Percentiles rank a stretch among this genome's conserved stretches.
Evolutionary conservation across 108 stramenopile species (phyloP).

Genomic region (Skeletonema grethae): DNA sequence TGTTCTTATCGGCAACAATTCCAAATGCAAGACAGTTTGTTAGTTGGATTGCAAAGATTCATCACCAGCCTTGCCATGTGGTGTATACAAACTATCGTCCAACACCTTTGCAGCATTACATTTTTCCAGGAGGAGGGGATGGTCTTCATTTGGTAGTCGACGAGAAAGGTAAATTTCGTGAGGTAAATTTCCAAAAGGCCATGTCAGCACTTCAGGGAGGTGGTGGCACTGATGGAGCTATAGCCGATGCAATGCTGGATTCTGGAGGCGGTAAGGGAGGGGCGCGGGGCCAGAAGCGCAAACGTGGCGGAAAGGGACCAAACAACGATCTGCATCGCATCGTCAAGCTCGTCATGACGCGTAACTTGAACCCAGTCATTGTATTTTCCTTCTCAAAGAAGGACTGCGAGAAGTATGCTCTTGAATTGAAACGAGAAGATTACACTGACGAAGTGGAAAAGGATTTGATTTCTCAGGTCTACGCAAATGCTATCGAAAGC

Average conservation of each 20-base stretch:
- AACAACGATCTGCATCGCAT: constrained; percentile 91
- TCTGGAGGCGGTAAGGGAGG: constrained; percentile 72
- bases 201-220: constrained; percentile 84
- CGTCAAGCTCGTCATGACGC: constrained; percentile 93
- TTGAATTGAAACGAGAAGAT: constrained; percentile 90
- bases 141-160: constrained; percentile 98
- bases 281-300: constrained; percentile 55
- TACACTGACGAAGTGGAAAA: constrained; percentile 98
- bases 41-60: constrained; percentile 90
- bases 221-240: constrained; percentile 49
- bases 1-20: constrained; percentile 98
- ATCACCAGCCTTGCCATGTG: constrained; percentile 99
- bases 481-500: constrained; percentile 94
- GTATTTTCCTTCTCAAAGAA: constrained; percentile 99
- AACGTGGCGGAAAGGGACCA: constrained; percentile 67
- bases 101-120: constrained; percentile 96
- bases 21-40: constrained; percentile 96
- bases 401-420: constrained; percentile 92
- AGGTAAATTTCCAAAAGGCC: constrained; percentile 95
- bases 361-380: constrained; percentile 96
- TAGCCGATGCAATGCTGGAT: constrained; percentile 68
- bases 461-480: constrained; percentile 94
- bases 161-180: constrained; percentile 95
- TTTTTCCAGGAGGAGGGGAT: constrained; percentile 94
- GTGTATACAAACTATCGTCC: constrained; percentile 99